These are phyloP conservation scores for Aspergillus cejpii DNA, from an alignment of 2,329 filamentous ascomycete species.

Conservation along the genomic window DNA sequence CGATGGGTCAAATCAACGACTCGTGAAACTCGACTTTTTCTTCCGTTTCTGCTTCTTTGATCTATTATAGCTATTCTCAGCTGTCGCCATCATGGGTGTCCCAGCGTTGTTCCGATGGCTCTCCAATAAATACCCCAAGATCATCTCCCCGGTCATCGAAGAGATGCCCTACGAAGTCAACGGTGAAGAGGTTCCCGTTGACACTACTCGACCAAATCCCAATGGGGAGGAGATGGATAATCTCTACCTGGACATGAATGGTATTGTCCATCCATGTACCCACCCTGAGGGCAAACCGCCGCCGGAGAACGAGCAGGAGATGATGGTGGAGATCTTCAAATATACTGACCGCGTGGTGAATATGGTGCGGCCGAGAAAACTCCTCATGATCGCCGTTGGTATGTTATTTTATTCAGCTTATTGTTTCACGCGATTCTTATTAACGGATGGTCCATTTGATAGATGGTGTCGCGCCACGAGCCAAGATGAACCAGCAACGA, in stretches of 20 bases:
- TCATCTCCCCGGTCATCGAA: constrained; percentile 85
- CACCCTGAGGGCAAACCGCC: constrained; percentile 91
- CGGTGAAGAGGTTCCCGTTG: constrained; percentile 75
- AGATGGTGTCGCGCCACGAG: constrained; percentile 95
- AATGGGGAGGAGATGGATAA: constrained; percentile 99
- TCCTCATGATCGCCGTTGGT: constrained; percentile 97
- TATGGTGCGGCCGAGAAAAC: constrained; percentile 92
- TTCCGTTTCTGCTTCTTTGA: constrained; percentile 4
- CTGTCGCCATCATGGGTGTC: constrained; percentile 65
- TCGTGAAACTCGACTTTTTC: constrained; percentile 6
- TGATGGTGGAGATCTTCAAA: constrained; percentile 98
- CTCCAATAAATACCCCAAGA: constrained; percentile 95
- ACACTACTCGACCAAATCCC: constrained; percentile 77
- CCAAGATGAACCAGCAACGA: constrained; percentile 99
- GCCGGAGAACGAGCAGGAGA: constrained; percentile 91
- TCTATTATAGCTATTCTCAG: constrained; percentile 6
- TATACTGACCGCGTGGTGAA: constrained; percentile 99
- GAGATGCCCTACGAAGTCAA: constrained; percentile 75
- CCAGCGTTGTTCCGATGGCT: constrained; percentile 95
- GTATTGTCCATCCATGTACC: constrained; percentile 97
- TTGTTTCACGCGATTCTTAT: neutral
- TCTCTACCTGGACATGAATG: constrained; percentile 98
- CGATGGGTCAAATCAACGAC: constrained; percentile 13
- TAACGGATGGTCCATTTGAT: neutral
- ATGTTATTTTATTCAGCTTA: constrained; percentile 13